Evolutionary conservation across 805 yeast species (phyloP).

Genomic region (Kodamaea hsintzibuensis): DNA sequence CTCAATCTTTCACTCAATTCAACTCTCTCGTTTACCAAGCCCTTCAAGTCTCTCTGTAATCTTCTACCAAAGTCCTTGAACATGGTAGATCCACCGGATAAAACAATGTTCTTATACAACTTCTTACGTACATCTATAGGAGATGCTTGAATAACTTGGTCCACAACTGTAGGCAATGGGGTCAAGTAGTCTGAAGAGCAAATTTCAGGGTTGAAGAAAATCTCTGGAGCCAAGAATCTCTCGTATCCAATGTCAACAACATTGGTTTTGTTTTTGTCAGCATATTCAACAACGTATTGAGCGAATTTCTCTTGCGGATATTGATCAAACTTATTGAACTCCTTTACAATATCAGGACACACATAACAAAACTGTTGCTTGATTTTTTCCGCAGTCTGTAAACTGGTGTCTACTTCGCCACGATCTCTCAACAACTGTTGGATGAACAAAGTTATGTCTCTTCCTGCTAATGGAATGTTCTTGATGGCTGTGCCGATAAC

Average conservation of each 20-base stretch:
- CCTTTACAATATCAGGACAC: conserved; percentile 96
- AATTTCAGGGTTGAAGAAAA: conserved; percentile 96
- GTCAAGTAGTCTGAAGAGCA: conserved; percentile 93
- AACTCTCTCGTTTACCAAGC: conserved; percentile 86
- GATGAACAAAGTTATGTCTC: conserved; percentile 93
- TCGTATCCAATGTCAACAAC: conserved; percentile 94
- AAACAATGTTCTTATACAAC: conserved; percentile 89
- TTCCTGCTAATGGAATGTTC: conserved; percentile 97
- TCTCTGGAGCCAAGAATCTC: conserved; percentile 98
- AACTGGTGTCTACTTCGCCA: conserved; percentile 90
- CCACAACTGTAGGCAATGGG: conserved; percentile 95
- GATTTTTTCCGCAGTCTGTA: conserved; percentile 94
- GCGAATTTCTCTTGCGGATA: conserved; percentile 89
- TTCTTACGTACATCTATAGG: conserved; percentile 99
- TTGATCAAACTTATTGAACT: conserved; percentile 90
- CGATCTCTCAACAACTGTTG: conserved; percentile 94
- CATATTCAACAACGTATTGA: conserved; percentile 84
- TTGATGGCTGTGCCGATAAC: conserved; percentile 97
- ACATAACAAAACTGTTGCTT: conserved; percentile 97
- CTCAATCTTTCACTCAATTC: conserved; percentile 74
- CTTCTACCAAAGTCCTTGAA: conserved; percentile 97
- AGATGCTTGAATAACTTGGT: conserved; percentile 88
- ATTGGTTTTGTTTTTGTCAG: conserved; percentile 54
- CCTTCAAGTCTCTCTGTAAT: conserved; percentile 89
- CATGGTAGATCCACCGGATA: conserved; percentile 98